Base-by-base conservation (phyloP, 2,329 filamentous ascomycete genomes). In the Simplicillium sp. region DNA sequence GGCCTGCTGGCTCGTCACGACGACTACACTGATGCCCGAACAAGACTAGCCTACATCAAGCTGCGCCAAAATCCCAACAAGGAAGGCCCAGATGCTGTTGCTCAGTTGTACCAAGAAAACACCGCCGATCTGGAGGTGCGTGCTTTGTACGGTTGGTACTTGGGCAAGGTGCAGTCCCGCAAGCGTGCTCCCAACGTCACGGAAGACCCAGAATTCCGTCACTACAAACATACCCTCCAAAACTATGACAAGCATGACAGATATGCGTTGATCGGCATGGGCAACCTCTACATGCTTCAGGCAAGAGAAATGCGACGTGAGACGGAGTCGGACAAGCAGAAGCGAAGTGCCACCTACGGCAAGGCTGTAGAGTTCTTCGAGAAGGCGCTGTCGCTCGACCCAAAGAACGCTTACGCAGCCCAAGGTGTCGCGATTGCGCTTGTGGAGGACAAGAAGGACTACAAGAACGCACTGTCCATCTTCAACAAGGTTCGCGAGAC, bases 351-450 rank as follows among this genome's bases (percentile, higher is more conserved):
- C 51, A 83, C 80, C 46, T 98, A 97, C 57, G 80, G 82, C 57
- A 88, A 90, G 50, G 89, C 92, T 0, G 89, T 97, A 11, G 94
- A 98, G 58, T 98, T 98, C 64, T 98, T 96, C 53, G 92, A 97
- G 59, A 98, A 98, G 65, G 90, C 90, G 4, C 69, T 98, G 16
- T 87, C 94, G 47, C 69, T 98, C n/a, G 92, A 98, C 54, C 81
- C 88, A 1, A 88, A 84, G 65, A 98, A 97, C 51, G 90, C 92
- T 0, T 95, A 94, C 58, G 94, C 94, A 7, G 92, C 92, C 2
- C 92, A 98, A 58, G 92, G 94, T 45, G 80, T 98, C 48, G 92
- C 87, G 12, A 97, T 98, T 55, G 89, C 90, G 8, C 70, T 98
- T 20, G 82, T 92, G 1, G 92, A 98, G 59, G 90, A 97, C 59